A percentile compares a stretch with the other conserved stretches of the same genome.
Evolutionary conservation across 164 flowering plant species (phyloP).

Genomic region (Liriodendron chinense): DNA sequence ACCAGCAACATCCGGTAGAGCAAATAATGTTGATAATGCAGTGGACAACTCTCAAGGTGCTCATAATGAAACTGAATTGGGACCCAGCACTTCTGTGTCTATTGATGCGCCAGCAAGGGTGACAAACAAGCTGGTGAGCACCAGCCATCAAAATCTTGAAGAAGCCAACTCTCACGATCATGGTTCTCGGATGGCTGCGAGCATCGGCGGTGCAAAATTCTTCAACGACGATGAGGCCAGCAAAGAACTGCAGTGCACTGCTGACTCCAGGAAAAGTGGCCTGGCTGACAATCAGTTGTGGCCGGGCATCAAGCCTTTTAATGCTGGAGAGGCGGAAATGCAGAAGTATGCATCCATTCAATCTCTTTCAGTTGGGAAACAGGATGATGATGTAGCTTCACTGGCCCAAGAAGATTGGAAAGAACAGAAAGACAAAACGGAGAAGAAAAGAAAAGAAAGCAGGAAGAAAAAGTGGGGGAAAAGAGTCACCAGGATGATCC

Average conservation of each 20-base stretch:
- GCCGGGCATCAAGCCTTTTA: conserved; percentile 32
- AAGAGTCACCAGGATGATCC: conserved; percentile 55
- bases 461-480: conserved; percentile 32
- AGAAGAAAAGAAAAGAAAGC: conserved; percentile 61
- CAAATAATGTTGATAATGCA: conserved; percentile 45
- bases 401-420: conserved; percentile 19
- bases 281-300: conserved; percentile 29
- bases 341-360: conserved; percentile 42
- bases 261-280: conserved; percentile 66
- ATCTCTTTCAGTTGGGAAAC: conserved; percentile 26
- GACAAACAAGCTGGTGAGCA: conserved; percentile 40
- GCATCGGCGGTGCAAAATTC: conserved; percentile 79
- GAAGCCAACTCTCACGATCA: conserved; percentile 74
- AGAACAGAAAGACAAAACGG: conserved; percentile 48
- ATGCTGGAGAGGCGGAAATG: conserved; percentile 31
- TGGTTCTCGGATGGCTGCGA: conserved; percentile 82
- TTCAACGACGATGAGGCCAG: conserved; percentile 51
- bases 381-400: conserved; percentile 29
- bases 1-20: conserved; percentile 65
- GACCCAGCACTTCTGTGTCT: conserved; percentile 78
- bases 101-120: conserved; percentile 80
- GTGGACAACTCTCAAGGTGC: conserved; percentile 54
- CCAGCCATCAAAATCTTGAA: conserved; percentile 58
- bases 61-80: conserved; percentile 46
- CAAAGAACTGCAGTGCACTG: conserved; percentile 92